Evolutionary conservation across 2,329 filamentous ascomycete species (phyloP), one percentile per base, ranked within the genome.

Genomic region (Eutypa lata): DNA sequence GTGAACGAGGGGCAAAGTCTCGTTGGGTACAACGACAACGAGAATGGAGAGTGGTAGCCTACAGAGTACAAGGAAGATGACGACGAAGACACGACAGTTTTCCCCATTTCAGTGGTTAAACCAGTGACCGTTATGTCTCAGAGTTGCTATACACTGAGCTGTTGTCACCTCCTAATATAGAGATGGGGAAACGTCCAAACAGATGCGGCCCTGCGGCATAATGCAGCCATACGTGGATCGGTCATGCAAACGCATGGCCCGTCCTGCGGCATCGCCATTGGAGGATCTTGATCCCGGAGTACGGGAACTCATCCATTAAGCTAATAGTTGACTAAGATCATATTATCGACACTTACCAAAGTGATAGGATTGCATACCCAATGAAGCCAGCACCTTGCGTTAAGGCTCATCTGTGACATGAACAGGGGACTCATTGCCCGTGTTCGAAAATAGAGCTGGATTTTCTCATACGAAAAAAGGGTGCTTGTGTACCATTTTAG

Each of bases 181-280:
- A 45, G 47, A 55, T 52, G 47, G 55, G 49, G 57, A 50, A 40
- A 31, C 6, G 26, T 35, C 28, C 55, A 40, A 48, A 52, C 55
- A 58, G 52, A 52, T 56, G 51, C 63, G 64, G 62, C 42, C 22
- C 22, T 54, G 54, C 51, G 52, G 52, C 48, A 58, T 62, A 67
- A 58, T 22, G 48, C 24, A 45, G 42, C n/a, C 19, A 33, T 43
- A 46, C 56, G 58, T 65, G 54, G 53, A 55, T 26, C 49, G 49
- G 33, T 21, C 40, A 22, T 52, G 56, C 64, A 67, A 67, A 67
- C 64, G 59, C 60, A 51, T 60, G 56, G 55, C 48, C 40, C 40
- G 52, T 45, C 53, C 51, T 58, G 50, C 35, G 51, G 53, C 43
- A 50, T 42, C 56, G 5, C 19, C 21, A 21, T 51, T 37, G 47